Conservation (phyloP, 2,329 filamentous ascomycete genomes). For the Neofusicoccum laricinum region DNA sequence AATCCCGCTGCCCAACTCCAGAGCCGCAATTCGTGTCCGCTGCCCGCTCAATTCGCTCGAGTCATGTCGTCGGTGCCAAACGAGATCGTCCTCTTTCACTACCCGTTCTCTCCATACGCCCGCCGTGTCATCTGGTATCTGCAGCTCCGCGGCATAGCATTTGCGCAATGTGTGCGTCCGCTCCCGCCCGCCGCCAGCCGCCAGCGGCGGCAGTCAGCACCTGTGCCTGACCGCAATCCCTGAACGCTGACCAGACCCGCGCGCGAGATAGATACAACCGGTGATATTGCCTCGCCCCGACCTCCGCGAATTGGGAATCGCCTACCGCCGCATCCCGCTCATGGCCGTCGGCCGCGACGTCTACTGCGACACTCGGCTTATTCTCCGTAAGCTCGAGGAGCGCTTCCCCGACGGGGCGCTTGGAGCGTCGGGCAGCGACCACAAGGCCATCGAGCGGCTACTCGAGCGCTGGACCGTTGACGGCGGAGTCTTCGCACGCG, state of each 20-base stretch:
- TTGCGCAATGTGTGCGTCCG: constrained; percentile 60
- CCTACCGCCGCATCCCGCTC: constrained; percentile 68
- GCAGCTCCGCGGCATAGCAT: constrained; percentile 60
- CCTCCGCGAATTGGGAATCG: constrained; percentile 57
- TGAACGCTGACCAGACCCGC: constrained; percentile 6
- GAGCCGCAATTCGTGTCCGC: constrained; percentile 1
- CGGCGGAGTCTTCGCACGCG: constrained; percentile 53
- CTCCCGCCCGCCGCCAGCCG: not conserved
- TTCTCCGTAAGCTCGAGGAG: constrained; percentile 62
- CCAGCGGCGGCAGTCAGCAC: not conserved
- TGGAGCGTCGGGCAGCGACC: constrained; percentile 25
- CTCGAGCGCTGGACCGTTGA: constrained; percentile 57
- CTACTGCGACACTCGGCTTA: constrained; percentile 68
- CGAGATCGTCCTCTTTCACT: constrained; percentile 62
- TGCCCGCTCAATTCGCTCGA: not conserved
- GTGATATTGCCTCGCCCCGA: constrained; percentile 65
- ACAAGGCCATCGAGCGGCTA: constrained; percentile 53
- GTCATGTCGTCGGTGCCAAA: constrained; percentile 27
- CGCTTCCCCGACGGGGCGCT: constrained; percentile 43
- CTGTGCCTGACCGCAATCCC: constrained; percentile 11
- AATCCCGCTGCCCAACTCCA: constrained; percentile 11
- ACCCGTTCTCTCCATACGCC: constrained; percentile 64
- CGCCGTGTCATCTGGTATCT: constrained; percentile 64
- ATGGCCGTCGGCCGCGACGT: constrained; percentile 64
- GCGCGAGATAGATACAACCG: constrained; percentile 57